Base-by-base conservation (phyloP, 495 filamentous ascomycete genomes). In the Xylaria scruposa region DNA sequence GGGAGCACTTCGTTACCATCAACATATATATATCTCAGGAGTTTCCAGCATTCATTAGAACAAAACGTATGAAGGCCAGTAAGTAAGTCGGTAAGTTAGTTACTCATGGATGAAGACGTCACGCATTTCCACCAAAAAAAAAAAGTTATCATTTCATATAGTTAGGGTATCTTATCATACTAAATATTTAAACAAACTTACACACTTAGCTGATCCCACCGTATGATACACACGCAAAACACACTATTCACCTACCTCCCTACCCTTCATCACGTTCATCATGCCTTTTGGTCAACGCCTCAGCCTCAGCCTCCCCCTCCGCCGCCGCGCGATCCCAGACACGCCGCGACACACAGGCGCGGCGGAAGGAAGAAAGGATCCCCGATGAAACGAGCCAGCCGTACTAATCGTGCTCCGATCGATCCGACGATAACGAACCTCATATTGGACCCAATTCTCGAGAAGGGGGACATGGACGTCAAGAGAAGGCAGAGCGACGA, bases 401-500 rank as follows among this genome's bases (percentile, higher is more conserved):
- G 46, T 65, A 68, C 60, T 24, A 17, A 83, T 58, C 31, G 81
- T 74, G 1, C 75, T 73, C 0, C 70, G 67, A 49, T 87, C 83
- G 0, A 84, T 72, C 68, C 85, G 84, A 49, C 83, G 81, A 62
- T 85, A 90, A 44, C 85, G 76, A 0, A 88, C 75, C 67, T 87
- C 81, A 71, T 78, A 88, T 21, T 78, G 42, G 51, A 87, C 13
- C 81, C 80, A 81, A 1, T 81, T 60, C n/a, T 80, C 76, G 4
- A 81, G 19, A 0, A 70, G 71, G 0, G 80, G 78, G 12, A 84
- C 49, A 3, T 75, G 67, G n/a, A 87, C 64, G 0, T 78, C 82
- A 33, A 90, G 75, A 0, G 87, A 86, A 1, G 88, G 88, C 42
- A 90, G 75, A 15, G 82, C 86, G 12, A 90, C 33, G 21, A 88